Evolutionary conservation across 306 rosid species (phyloP).

Genomic region (Castanospermum australe): DNA sequence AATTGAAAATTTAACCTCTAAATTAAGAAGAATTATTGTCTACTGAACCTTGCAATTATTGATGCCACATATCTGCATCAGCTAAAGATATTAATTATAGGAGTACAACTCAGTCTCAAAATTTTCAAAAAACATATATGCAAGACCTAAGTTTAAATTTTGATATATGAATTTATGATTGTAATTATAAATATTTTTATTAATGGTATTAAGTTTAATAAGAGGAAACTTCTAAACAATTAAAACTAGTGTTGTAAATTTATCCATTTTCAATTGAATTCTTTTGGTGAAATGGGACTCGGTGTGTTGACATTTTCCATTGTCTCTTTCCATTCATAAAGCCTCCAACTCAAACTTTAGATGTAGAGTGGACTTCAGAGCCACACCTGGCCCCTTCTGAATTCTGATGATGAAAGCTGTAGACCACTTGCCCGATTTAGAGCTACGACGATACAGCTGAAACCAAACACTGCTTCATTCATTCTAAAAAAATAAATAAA

Average conservation of each 20-base stretch:
- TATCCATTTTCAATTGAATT: not conserved
- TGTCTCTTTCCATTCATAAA: not conserved
- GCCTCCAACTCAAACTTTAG: not conserved
- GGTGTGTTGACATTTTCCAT: not conserved
- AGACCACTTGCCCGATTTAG: not conserved
- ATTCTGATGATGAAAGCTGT: not conserved
- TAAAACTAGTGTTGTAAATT: not conserved
- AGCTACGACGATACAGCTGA: not conserved
- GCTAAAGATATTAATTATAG: too few relatives aligned
- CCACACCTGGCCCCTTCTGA: not conserved
- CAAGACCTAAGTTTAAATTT: not conserved
- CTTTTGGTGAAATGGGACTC: not conserved
- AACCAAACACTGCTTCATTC: too few relatives aligned
- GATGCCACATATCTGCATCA: not conserved
- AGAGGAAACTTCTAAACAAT: not conserved
- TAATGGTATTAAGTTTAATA: not conserved
- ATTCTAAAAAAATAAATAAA: not conserved
- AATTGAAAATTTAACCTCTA: too few relatives aligned
- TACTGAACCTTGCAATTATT: not conserved
- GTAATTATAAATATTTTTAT: too few relatives aligned
- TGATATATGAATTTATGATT: not conserved
- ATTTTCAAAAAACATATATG: not conserved
- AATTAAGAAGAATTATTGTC: too few relatives aligned
- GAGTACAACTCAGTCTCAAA: not conserved
- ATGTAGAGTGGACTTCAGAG: not conserved